Conservation (phyloP, 257 asterid species). For the Fraxinus excelsior region DNA sequence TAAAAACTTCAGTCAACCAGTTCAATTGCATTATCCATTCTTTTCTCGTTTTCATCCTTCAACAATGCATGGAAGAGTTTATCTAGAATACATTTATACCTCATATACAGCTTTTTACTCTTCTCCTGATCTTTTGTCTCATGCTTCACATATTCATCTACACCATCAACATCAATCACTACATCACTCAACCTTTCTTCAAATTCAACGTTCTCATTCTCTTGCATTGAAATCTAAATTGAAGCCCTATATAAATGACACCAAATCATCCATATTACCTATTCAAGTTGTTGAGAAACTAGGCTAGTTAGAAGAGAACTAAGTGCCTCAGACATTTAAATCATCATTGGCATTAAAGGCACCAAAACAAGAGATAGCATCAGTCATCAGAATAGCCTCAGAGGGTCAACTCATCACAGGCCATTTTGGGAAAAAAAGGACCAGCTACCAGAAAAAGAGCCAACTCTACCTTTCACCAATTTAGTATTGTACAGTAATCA, state of each 20-base stretch:
- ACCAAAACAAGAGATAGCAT: too few relatives aligned
- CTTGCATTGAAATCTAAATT: neutral
- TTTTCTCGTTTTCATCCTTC: neutral
- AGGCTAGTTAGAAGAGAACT: too few relatives aligned
- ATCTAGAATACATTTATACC: neutral
- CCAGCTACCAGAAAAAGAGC: too few relatives aligned
- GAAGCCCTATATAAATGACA: neutral
- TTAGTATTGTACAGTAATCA: too few relatives aligned
- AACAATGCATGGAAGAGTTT: neutral
- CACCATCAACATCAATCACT: neutral
- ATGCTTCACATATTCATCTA: neutral
- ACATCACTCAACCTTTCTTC: neutral
- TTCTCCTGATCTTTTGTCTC: neutral
- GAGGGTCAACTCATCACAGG: too few relatives aligned
- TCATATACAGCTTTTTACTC: neutral
- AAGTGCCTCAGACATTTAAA: too few relatives aligned
- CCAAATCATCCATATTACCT: neutral
- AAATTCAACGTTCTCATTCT: neutral
- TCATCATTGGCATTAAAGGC: too few relatives aligned
- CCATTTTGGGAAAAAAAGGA: too few relatives aligned
- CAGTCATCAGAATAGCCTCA: too few relatives aligned
- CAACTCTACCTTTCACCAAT: too few relatives aligned
- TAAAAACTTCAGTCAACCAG: neutral
- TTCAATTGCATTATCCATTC: neutral
- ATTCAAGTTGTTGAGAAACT: neutral